phyloP scores from a whole-genome alignment of 2,329 filamentous ascomycete species.

The Didymella sp. region DNA sequence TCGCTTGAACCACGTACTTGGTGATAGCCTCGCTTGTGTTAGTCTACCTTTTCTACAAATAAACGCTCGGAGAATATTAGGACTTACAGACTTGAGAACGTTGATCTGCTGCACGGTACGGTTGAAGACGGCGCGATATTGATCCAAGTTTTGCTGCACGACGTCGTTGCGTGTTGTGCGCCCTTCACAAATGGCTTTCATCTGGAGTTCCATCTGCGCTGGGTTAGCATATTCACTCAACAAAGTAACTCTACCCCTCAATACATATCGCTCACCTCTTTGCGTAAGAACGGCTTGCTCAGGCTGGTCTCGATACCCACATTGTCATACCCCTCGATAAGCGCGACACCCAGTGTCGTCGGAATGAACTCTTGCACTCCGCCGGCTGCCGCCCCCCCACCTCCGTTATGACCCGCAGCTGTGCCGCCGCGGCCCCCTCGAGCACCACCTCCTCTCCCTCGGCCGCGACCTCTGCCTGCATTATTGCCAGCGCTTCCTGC shows the following conservation, averaged over 20 bases:
- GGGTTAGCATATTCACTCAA: constrained; percentile 22
- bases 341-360: constrained; percentile 85
- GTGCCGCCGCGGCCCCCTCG: constrained; percentile 59
- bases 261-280: constrained; percentile 65
- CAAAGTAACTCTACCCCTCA: constrained; percentile 3
- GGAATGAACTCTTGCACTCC: constrained; percentile 87
- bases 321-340: constrained; percentile 93
- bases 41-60: constrained; percentile 26
- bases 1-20: constrained; percentile 50
- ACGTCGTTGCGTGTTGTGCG: constrained; percentile 76
- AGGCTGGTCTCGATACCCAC: constrained; percentile 93
- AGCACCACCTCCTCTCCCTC: constrained; percentile 40
- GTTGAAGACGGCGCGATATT: constrained; percentile 86
- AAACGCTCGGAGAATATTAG: constrained; percentile 20
- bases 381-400: constrained; percentile 49
- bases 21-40: constrained; percentile 43
- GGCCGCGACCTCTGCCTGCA: constrained; percentile 54
- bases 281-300: constrained; percentile 92
- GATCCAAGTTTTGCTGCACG: constrained; percentile 80
- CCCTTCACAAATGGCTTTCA: constrained; percentile 96
- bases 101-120: constrained; percentile 80
- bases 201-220: constrained; percentile 82
- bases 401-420: constrained; percentile 50
- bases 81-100: constrained; percentile 61
- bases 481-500: constrained; percentile 47